Evolutionary conservation across 2,329 filamentous ascomycete genomes (phyloP).

Genomic region (Tolypocladium ovalisporum): DNA sequence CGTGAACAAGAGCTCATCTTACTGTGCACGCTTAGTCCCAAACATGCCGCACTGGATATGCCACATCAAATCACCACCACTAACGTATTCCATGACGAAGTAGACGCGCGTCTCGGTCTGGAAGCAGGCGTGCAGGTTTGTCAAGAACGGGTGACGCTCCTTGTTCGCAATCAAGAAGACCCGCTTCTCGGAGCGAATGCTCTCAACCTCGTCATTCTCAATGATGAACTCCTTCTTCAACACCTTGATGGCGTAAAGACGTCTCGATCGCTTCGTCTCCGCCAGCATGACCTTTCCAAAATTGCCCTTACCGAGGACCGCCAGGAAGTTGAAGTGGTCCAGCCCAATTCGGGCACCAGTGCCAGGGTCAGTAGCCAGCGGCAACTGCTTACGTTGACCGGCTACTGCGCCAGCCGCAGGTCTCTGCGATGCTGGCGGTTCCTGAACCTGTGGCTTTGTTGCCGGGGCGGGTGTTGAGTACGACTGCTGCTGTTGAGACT

Average conservation of each 20-base stretch:
- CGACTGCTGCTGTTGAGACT: conserved; percentile 25
- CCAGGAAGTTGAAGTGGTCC: conserved; percentile 98
- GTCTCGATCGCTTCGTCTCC: conserved; percentile 85
- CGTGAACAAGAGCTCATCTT: conserved; percentile 29
- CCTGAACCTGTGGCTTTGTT: conserved; percentile 28
- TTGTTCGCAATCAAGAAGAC: conserved; percentile 97
- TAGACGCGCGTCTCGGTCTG: conserved; percentile 97
- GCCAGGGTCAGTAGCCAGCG: conserved; percentile 59
- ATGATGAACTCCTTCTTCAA: conserved; percentile 99
- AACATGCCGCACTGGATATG: conserved; percentile 97
- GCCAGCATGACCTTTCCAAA: conserved; percentile 99
- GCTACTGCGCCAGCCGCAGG: conserved; percentile 16
- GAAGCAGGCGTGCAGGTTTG: conserved; percentile 94
- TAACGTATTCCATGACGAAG: conserved; percentile 99
- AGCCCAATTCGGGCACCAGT: conserved; percentile 81
- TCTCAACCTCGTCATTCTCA: conserved; percentile 98
- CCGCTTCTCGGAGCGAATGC: conserved; percentile 92
- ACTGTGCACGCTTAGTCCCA: conserved; percentile 90
- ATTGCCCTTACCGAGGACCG: conserved; percentile 96
- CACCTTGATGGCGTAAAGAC: conserved; percentile 96
- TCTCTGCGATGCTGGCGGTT: conserved; percentile 21
- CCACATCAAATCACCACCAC: conserved; percentile 96
- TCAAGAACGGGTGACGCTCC: conserved; percentile 89
- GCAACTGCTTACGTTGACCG: conserved; percentile 46
- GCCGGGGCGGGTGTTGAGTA: conserved; percentile 19